Evolutionary conservation across 768 basidiomycete species (phyloP).

Genomic region (Tylopilus vinaceipallidus): DNA sequence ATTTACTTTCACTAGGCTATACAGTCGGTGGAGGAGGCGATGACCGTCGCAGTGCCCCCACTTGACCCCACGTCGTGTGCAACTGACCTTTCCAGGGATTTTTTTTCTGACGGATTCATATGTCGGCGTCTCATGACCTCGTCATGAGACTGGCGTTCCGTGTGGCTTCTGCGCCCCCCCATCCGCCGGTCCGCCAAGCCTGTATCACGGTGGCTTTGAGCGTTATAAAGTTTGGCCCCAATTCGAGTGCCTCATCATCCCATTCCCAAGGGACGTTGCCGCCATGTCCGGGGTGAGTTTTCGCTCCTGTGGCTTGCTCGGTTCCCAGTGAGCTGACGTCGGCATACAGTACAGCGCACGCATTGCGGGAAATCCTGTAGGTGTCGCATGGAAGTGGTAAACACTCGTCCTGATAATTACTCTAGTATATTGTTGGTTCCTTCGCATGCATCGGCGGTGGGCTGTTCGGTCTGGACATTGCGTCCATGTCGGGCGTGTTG

Average conservation of each 20-base stretch:
- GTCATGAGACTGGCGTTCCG: neutral
- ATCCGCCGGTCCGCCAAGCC: neutral
- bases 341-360: conserved; percentile 49
- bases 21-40: neutral
- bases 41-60: neutral
- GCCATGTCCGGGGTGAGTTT: conserved; percentile 29
- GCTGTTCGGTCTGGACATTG: conserved; percentile 79
- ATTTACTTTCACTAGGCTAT: neutral
- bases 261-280: neutral
- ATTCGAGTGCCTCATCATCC: neutral
- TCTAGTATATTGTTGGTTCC: conserved; percentile 75
- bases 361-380: conserved; percentile 59
- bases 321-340: conserved; percentile 1
- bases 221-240: conserved; percentile 13
- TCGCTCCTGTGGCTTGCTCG: neutral
- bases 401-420: conserved; percentile 6
- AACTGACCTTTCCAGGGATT: neutral
- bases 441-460: conserved; percentile 83
- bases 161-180: neutral
- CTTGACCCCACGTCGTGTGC: neutral
- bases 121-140: neutral
- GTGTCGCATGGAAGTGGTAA: conserved; percentile 2
- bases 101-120: no score
- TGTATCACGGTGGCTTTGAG: neutral
- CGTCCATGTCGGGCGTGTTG: conserved; percentile 78